These are phyloP conservation scores for Tilletia caries DNA, from an alignment of 1,284 basidiomycete genomes.

Conservation along the genomic window DNA sequence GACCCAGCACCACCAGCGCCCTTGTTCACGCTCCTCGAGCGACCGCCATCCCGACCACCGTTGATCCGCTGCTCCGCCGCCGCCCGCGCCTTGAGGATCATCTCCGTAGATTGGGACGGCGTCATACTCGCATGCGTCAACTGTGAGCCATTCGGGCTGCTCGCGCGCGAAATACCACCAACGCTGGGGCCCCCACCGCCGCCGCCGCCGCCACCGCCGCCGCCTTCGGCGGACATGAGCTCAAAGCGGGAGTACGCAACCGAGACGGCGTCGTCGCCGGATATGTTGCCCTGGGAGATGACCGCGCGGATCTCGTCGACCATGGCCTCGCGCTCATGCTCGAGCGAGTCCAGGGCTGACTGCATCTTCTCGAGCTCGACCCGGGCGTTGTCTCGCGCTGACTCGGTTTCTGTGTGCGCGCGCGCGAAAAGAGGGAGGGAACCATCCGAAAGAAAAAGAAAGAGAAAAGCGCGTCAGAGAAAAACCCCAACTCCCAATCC, in stretches of 20 bases:
- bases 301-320: slow-evolving; percentile 49
- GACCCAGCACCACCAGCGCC: background rate
- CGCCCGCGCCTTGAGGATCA: slow-evolving; percentile 41
- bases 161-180: slow-evolving; percentile 15
- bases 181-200: too few relatives aligned
- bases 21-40: slow-evolving; percentile 7
- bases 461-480: too few relatives aligned
- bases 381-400: slow-evolving; percentile 42
- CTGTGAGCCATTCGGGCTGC: slow-evolving; percentile 17
- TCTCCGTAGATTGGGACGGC: slow-evolving; percentile 26
- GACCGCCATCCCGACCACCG: background rate
- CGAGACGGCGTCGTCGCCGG: slow-evolving; percentile 29
- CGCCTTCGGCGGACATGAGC: slow-evolving; percentile 18
- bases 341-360: slow-evolving; percentile 35
- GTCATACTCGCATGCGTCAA: slow-evolving; percentile 20
- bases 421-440: slow-evolving; percentile 1
- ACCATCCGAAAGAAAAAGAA: too few relatives aligned
- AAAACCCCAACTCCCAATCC: background rate
- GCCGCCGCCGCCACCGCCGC: too few relatives aligned
- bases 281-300: slow-evolving; percentile 20
- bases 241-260: slow-evolving; percentile 28
- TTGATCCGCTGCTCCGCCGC: slow-evolving; percentile 34
- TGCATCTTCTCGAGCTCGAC: slow-evolving; percentile 41
- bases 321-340: slow-evolving; percentile 43
- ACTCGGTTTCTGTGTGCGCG: slow-evolving; percentile 34